Base-by-base conservation (phyloP, 305 asterid species). In the Rubia balearica region DNA sequence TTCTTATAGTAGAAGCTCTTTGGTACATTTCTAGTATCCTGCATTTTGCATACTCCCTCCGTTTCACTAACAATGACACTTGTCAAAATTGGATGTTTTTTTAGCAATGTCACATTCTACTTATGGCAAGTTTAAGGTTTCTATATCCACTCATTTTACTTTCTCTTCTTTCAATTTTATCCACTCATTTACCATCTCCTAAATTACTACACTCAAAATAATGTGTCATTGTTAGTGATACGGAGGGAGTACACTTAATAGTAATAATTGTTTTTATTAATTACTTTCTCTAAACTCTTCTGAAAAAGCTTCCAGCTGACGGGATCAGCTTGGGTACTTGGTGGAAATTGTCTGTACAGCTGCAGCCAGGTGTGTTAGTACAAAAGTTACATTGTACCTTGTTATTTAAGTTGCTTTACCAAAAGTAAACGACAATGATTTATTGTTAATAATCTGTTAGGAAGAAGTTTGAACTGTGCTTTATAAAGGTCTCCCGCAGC, bases 261-360 rank as follows among this genome's bases (percentile, higher is more conserved):
- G n/a, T n/a, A 56, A 27, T 73, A 61, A 65, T 8, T 67, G 72
- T 66, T 68, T 78, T 43, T 27, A 36, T 38, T 16, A 62, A 68
- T 24, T 30, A 69, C 77, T 71, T 71, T 64, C 19, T 56, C 68
- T 8, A 77, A 72, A 81, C 74, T 73, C 38, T 73, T 48, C 43
- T 73, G 70, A 56, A 74, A 66, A 73, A 61, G 59, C 74, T 33
- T 71, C 75, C 84, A 92, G 98, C 89, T 90, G 71, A 85, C 92
- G 51, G 98, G 97, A 73, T 81, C 90, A 82, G 86, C 90, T 76
- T 93, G 97, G 97, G 96, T 88, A 70, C 89, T 89, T 66, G 88
- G 79, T 74, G 96, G 96, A 69, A 80, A 79, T 43, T 90, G 90
- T 82, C 78, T 93, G 78, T 93, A 90, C 85, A 93, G 96, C 85